Base-by-base conservation (phyloP, 176 grass and related monocot genomes). In the Dactylis glomerata region DNA sequence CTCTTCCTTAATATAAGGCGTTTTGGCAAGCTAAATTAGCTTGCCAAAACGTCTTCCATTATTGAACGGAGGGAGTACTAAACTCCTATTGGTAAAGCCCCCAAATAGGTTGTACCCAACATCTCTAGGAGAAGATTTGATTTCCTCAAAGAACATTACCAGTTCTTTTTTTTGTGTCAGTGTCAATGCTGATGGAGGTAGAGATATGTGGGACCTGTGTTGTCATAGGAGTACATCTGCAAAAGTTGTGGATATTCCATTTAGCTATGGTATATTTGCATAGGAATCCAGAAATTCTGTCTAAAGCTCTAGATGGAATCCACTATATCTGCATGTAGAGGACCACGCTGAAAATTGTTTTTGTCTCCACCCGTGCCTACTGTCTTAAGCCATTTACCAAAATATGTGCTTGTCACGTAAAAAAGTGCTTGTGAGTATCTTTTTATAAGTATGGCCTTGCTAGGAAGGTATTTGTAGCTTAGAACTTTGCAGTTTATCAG, bases 101-200 rank as follows among this genome's bases (percentile, higher is more conserved):
- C 27, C 81, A 62, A 83, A 44, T 74, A 32, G 22, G 19, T 17
- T 80, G 40, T 47, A 54, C 42, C 81, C 14, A 52, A 77, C 33
- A 77, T 83, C 37, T 78, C 31, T 71, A 12, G 54, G 23, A 72
- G 31, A 68, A 49, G 76, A n/a, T 72, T 70, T 83, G 23, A 79
- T 62, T 13, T 45, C 55, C 32, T 73, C 31, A 71, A 84, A 65
- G 20, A 28, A 73, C 38, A 83, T 51, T 26, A 23, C 17, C 57
- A 71, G 46, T 42, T 34, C 37, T 9, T 5, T 72, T 84, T 63
- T 78, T 38, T 57, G 22, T 62, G 24, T 65, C 14, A 45, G 19
- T 71, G 24, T 73, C 32, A 55, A 84, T 37, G 19, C 24, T 15
- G 41, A 49, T 50, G 15, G 74, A 78, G 64, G 12, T 72, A 79